Evolutionary conservation across 1,284 basidiomycete species (phyloP), one percentile per base, ranked within the genome.

Genomic region (Exobasidium cylindrosporum): DNA sequence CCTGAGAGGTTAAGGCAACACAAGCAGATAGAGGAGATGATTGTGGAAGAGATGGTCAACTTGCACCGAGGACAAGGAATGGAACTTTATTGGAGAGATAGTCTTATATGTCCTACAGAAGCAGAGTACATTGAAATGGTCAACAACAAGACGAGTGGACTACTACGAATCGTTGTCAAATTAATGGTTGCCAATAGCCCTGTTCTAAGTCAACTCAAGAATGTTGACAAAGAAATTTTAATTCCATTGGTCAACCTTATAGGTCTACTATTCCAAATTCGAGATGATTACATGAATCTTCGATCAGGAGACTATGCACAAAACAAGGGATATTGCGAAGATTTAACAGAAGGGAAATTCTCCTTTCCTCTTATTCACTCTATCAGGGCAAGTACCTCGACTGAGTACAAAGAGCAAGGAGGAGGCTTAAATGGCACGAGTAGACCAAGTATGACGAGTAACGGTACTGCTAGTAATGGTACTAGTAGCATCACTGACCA

Each of bases 241-340:
- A 54, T 97, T 0, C 92, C 93, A 0, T 85, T 98, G 1, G 91
- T 95, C 61, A 97, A 97, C 79, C 84, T 97, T 10, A 90, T 98
- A 67, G 92, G 95, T 1, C 86, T 97, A 14, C 90, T 88, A 74
- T 97, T 95, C 80, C 96, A 98, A 80, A 96, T 99, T 68, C 84
- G 94, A 26, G 96, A 99, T 78, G 95, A 99, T 79, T 92, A 95
- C 64, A 91, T 96, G 89, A 98, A 98, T 78, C 83, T 98, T 32
- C 89, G 94, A 73, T 92, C 89, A 53, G 85, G 58, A 17, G 70
- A 94, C 89, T 97, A 97, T 74, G 84, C 88, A 1, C 84, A 86
- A 35, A 93, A 95, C 82, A 97, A 97, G 81, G 93, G 93, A 4
- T 97, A 91, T 76, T 90, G 90, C 4, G 94, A 97, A 81, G 94